Percentiles rank a stretch among this genome's conserved stretches.
Conservation (phyloP, 2,329 filamentous ascomycete species). For the Aspergillus proliferans region DNA sequence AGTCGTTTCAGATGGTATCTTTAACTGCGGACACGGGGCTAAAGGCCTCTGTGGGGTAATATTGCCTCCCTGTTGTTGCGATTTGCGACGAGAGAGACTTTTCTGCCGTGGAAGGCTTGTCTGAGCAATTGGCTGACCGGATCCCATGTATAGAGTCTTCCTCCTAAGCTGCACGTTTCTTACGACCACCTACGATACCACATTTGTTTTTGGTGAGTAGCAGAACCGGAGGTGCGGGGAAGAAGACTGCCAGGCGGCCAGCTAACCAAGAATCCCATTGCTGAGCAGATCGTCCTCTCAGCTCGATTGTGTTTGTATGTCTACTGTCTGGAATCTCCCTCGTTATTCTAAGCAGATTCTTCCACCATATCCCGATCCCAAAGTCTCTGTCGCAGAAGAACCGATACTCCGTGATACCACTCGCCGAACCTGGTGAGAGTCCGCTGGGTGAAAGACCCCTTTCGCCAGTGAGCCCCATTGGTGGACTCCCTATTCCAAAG, state of each 20-base stretch:
- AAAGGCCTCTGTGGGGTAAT: conserved; percentile 29
- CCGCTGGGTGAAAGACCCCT: conserved; percentile 9
- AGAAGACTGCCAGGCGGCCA: not conserved
- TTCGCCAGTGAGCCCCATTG: conserved; percentile 3
- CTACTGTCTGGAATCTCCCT: conserved; percentile 35
- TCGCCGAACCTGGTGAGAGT: conserved; percentile 22
- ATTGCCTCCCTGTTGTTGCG: not conserved
- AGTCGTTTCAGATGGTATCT: conserved; percentile 19
- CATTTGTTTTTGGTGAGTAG: conserved; percentile 35
- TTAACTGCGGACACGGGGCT: conserved; percentile 26
- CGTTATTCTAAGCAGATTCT: conserved; percentile 30
- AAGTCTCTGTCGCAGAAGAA: conserved; percentile 18
- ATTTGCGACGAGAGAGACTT: not conserved
- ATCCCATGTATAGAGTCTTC: conserved; percentile 17
- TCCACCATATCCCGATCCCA: conserved; percentile 17
- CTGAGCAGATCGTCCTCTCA: conserved; percentile 40
- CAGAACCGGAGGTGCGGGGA: not conserved
- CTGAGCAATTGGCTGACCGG: conserved; percentile 12
- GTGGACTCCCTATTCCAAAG: conserved; percentile 3
- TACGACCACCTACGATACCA: conserved; percentile 28
- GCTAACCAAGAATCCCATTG: not conserved
- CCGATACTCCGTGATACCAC: conserved; percentile 18
- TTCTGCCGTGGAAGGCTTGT: not conserved
- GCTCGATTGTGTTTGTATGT: conserved; percentile 38
- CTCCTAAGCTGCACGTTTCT: conserved; percentile 31